These are phyloP conservation scores for Alnus rubra DNA, from an alignment of 306 rosid genomes.

Conservation along the genomic window DNA sequence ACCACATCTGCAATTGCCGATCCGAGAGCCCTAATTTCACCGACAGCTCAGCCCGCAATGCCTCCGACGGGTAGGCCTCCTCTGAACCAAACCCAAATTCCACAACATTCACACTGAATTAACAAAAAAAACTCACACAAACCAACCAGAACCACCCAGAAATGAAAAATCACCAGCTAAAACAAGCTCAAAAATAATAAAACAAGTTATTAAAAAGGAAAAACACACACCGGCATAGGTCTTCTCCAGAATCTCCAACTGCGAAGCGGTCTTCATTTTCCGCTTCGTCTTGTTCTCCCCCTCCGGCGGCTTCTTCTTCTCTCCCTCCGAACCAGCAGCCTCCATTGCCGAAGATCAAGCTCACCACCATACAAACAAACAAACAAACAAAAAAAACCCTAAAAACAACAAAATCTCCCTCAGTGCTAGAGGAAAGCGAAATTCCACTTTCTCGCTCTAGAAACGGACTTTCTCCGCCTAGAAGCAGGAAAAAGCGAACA, in stretches of 20 bases:
- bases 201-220: background rate
- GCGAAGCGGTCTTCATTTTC: constrained; percentile 72
- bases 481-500: background rate
- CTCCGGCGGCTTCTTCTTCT: constrained; percentile 47
- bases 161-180: background rate
- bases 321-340: constrained; percentile 52
- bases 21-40: constrained; percentile 60
- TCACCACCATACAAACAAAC: constrained; percentile 6
- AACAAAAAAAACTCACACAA: background rate
- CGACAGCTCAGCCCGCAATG: constrained; percentile 56
- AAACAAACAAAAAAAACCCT: constrained; percentile 13
- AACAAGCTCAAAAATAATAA: background rate
- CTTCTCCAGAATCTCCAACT: constrained; percentile 66
- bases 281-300: constrained; percentile 67
- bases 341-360: constrained; percentile 53
- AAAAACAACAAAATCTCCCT: background rate
- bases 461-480: constrained; percentile 37
- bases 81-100: constrained; percentile 38
- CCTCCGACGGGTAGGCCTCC: constrained; percentile 66
- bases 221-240: constrained; percentile 54
- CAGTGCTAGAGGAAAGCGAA: background rate
- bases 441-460: constrained; percentile 39
- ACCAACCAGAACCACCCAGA: background rate
- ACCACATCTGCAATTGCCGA: constrained; percentile 90
- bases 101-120: constrained; percentile 14